Evolutionary conservation across 768 basidiomycete species (phyloP).

Genomic region (Russula lepida): DNA sequence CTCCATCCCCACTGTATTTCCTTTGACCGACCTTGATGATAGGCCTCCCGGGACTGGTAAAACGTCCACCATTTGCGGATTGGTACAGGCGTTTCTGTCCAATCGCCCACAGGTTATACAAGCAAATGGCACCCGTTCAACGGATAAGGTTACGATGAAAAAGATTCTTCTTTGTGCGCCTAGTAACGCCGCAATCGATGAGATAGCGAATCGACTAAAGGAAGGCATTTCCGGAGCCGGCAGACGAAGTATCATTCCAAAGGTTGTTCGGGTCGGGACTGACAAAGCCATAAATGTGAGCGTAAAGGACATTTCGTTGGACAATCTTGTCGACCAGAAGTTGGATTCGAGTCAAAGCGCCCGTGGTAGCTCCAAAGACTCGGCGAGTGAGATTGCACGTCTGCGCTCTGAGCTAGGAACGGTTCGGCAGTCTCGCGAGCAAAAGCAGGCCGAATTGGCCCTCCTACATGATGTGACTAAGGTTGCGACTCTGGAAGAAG

Average conservation of each 20-base stretch:
- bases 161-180: slow-evolving; percentile 92
- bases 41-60: slow-evolving; percentile 98
- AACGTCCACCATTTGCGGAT: slow-evolving; percentile 93
- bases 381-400: slow-evolving; percentile 46
- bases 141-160: slow-evolving; percentile 43
- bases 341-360: slow-evolving; percentile 38
- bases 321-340: slow-evolving; percentile 75
- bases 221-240: slow-evolving; percentile 58
- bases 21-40: not conserved
- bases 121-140: slow-evolving; percentile 31
- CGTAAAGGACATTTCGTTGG: slow-evolving; percentile 81
- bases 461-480: slow-evolving; percentile 45
- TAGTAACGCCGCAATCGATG: slow-evolving; percentile 97
- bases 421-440: slow-evolving; percentile 49
- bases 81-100: slow-evolving; percentile 78
- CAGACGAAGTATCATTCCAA: slow-evolving; percentile 48
- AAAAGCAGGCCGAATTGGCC: slow-evolving; percentile 55
- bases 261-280: slow-evolving; percentile 85
- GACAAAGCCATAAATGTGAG: slow-evolving; percentile 65
- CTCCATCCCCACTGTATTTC: not conserved
- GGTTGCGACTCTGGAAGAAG: slow-evolving; percentile 51
- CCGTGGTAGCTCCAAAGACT: slow-evolving; percentile 39
- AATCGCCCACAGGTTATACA: slow-evolving; percentile 43
- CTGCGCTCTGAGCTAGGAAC: slow-evolving; percentile 63
- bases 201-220: slow-evolving; percentile 82